Conservation (phyloP, 352 stramenopile genomes). For the Pythium insidiosum region DNA sequence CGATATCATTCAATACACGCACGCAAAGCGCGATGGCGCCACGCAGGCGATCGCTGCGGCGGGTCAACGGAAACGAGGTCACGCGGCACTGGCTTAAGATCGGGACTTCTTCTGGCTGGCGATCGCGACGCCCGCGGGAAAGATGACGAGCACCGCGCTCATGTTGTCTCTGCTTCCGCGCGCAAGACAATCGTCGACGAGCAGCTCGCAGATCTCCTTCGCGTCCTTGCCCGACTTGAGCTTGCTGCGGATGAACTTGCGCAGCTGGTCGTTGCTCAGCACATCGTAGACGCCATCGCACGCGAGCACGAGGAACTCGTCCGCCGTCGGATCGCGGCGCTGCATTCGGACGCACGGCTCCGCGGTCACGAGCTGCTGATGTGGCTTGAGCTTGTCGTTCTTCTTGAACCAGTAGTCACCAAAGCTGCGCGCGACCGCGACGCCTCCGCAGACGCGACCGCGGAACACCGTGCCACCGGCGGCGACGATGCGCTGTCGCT, state of each 20-base stretch:
- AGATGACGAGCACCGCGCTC: slow-evolving; percentile 80
- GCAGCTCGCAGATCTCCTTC: slow-evolving; percentile 61
- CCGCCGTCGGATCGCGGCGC: slow-evolving; percentile 50
- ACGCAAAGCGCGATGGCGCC: too few relatives aligned
- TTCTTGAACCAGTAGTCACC: slow-evolving; percentile 87
- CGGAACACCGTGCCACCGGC: slow-evolving; percentile 80
- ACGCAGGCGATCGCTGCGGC: too few relatives aligned
- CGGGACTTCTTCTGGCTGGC: slow-evolving; percentile 8
- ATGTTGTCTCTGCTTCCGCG: slow-evolving; percentile 86
- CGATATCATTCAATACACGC: too few relatives aligned
- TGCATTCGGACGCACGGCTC: slow-evolving; percentile 79
- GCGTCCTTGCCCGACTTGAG: slow-evolving; percentile 51
- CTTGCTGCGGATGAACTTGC: slow-evolving; percentile 84
- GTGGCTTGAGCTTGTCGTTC: slow-evolving; percentile 63
- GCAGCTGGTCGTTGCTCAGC: slow-evolving; percentile 91
- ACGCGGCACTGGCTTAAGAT: slow-evolving; percentile 1
- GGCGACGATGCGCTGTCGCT: slow-evolving; percentile 80
- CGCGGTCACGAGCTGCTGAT: slow-evolving; percentile 81
- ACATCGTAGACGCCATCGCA: slow-evolving; percentile 95
- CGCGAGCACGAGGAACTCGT: slow-evolving; percentile 90
- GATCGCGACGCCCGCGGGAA: slow-evolving; percentile 20
- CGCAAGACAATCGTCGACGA: slow-evolving; percentile 75
- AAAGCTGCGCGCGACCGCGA: slow-evolving; percentile 82
- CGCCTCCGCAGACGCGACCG: slow-evolving; percentile 73
- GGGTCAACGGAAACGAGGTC: too few relatives aligned